Conservation (phyloP, 192 early-diverging fungal species). For the Backusella tarrabulga region DNA sequence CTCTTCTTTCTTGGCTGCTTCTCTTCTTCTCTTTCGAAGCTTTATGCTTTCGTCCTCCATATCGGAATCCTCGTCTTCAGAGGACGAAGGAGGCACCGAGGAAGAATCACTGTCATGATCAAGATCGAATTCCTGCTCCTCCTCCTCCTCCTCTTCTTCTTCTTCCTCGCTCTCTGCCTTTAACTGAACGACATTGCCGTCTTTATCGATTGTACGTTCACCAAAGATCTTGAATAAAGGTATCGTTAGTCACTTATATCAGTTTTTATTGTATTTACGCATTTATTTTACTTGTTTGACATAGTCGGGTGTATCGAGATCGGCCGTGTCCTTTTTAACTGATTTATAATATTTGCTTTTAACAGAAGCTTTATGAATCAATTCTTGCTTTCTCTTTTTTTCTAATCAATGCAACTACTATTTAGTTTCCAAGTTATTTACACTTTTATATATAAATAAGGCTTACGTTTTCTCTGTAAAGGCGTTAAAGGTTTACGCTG, state of each 20-base stretch:
- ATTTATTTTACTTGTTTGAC: conserved; percentile 32
- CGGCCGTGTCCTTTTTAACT: conserved; percentile 24
- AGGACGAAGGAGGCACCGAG: background rate
- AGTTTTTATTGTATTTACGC: background rate
- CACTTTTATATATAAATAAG: background rate
- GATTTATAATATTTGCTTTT: conserved; percentile 40
- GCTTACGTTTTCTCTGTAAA: conserved; percentile 21
- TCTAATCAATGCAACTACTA: conserved; percentile 6
- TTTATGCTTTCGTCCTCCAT: background rate
- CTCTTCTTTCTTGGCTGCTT: conserved; percentile 5
- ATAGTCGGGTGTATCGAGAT: conserved; percentile 36
- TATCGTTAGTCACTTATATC: background rate
- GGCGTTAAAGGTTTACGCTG: conserved; percentile 24
- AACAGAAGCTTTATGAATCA: conserved; percentile 39
- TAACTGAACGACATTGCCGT: conserved; percentile 38
- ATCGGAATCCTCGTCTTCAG: conserved; percentile 16
- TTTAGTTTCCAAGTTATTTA: background rate
- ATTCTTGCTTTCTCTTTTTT: conserved; percentile 36
- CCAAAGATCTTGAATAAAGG: conserved; percentile 32
- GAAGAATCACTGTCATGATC: conserved; percentile 20
- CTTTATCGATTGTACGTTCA: conserved; percentile 36
- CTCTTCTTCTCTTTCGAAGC: conserved; percentile 13
- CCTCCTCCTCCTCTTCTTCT: conserved; percentile 1
- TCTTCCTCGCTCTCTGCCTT: conserved; percentile 8
- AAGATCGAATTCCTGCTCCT: conserved; percentile 18